Evolutionary conservation across 2,329 filamentous ascomycete genomes (phyloP), one percentile per base, ranked within the genome.

Genomic region (Fusarium siculi): DNA sequence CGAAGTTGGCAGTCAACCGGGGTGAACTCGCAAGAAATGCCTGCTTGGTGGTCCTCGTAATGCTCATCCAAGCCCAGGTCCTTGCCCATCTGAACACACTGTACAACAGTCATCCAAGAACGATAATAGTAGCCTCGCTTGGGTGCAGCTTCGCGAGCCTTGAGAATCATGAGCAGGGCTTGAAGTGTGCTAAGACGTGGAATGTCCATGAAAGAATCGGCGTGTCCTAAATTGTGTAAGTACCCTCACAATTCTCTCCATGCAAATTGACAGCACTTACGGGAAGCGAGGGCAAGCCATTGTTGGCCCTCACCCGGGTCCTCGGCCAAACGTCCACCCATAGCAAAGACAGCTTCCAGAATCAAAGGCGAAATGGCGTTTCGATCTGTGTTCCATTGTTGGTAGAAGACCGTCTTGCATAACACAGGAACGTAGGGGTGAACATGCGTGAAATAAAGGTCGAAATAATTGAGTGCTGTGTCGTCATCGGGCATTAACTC

Each of bases 41-140:
- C 93, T 58, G 90, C 88, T 71, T 92, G 88, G 80, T 98, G 96
- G 49, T 91, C 90, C 66, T 93, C 91, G 70, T 91, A 91, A 82
- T 98, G 96, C 73, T 97, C 94, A 79, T 98, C 92, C 10, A 98
- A 85, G 25, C 95, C 94, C 37, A 98, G 86, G 79, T 98, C 96
- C 78, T 97, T 96, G 32, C 91, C 94, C 94, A 98, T 97, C 52
- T 95, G 92, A 12, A 97, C 92, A 72, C 96, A 94, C 68, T 95
- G 94, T 59, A 97, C 96, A 25, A 97, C 91, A 9, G 93, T 94
- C 90, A 98, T 97, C 96, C 96, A 98, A 1, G 96, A 98, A 42
- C 96, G 92, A 82, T 96, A 98, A 81, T 96, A 98, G 80, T 98
- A 98, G 2, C 96, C 96, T 68, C 94, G 91, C 79, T 97, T 97